These are phyloP conservation scores for Edaphochlamys debaryana DNA, from an alignment of 139 green algal genomes.

Conservation along the genomic window DNA sequence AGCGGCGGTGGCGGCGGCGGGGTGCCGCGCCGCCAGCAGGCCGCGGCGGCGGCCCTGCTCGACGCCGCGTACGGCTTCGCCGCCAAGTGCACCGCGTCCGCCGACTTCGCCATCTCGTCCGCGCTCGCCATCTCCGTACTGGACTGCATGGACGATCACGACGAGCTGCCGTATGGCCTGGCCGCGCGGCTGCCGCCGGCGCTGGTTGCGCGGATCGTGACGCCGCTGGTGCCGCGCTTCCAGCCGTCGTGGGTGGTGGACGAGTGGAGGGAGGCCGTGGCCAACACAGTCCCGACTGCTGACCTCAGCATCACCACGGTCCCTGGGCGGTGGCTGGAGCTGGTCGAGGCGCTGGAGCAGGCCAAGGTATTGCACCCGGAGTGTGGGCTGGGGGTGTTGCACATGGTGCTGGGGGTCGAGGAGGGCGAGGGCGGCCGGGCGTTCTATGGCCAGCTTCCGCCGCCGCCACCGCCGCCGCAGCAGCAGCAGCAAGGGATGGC, in stretches of 20 bases:
- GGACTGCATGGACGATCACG: slow-evolving; percentile 38
- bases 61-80: slow-evolving; percentile 21
- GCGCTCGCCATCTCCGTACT: slow-evolving; percentile 18
- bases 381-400: too few species aligned
- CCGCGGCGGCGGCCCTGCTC: not conserved
- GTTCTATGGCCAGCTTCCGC: too few species aligned
- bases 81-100: not conserved
- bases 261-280: slow-evolving; percentile 21
- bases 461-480: too few species aligned
- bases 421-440: too few species aligned
- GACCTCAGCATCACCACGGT: too few species aligned
- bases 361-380: too few species aligned
- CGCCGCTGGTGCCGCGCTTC: slow-evolving; percentile 19
- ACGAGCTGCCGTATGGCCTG: not conserved
- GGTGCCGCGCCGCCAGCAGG: not conserved
- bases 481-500: too few species aligned
- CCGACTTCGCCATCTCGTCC: slow-evolving; percentile 5
- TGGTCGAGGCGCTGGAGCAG: too few species aligned
- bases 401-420: too few species aligned
- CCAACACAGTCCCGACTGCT: too few species aligned
- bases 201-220: slow-evolving; percentile 21
- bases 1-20: not conserved
- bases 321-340: too few species aligned
- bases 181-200: not conserved
- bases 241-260: slow-evolving; percentile 24